Conservation (phyloP, 2,329 filamentous ascomycete species). For the Apiospora sp. region DNA sequence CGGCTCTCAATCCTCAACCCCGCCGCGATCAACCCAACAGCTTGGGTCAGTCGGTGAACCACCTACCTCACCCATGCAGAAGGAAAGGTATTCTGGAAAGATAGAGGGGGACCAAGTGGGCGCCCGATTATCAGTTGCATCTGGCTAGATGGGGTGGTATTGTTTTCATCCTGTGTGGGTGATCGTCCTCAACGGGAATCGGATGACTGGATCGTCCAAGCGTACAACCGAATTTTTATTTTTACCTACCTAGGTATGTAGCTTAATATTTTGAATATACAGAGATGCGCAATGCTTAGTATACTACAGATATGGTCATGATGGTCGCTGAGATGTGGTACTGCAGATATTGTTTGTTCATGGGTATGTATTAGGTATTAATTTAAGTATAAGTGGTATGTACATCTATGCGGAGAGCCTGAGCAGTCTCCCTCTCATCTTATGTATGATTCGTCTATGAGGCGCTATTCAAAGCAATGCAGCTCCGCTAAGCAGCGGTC, state of each 20-base stretch:
- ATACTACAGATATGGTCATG: not conserved
- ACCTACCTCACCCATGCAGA: not conserved
- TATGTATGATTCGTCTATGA: conserved; percentile 15
- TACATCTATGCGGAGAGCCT: conserved; percentile 12
- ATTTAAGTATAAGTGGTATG: not conserved
- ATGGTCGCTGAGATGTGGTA: not conserved
- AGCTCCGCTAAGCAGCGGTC: conserved; percentile 18
- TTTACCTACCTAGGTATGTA: too few species aligned
- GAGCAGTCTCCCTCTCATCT: not conserved
- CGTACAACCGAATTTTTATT: not conserved
- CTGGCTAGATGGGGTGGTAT: not conserved
- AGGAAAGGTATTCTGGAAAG: not conserved
- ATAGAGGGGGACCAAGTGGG: not conserved
- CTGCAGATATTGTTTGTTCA: not conserved
- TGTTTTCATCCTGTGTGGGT: not conserved
- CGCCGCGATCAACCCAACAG: not conserved
- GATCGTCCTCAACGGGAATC: not conserved
- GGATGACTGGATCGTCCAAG: not conserved
- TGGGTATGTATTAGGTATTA: conserved; percentile 5
- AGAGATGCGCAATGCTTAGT: too few species aligned
- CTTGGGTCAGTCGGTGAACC: conserved; percentile 4
- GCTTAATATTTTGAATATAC: not conserved
- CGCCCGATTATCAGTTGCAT: not conserved
- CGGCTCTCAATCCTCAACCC: not conserved
- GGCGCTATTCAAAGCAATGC: conserved; percentile 15